Conservation (phyloP, 352 stramenopile species). For the Globisporangium cylindrosporum region DNA sequence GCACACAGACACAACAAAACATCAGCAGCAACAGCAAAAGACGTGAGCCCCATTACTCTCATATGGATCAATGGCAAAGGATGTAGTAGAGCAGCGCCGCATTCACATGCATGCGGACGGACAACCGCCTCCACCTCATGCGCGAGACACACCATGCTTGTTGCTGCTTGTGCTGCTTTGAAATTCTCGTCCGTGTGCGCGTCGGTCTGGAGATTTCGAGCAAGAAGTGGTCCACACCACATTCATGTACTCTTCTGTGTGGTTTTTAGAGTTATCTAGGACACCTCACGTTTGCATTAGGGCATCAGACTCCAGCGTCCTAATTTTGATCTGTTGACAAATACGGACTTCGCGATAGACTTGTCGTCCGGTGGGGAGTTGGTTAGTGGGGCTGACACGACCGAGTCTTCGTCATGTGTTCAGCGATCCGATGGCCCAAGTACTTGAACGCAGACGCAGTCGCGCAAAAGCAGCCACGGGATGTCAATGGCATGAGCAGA, state of each 20-base stretch:
- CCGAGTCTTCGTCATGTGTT: too few species aligned
- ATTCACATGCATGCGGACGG: background rate
- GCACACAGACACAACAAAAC: background rate
- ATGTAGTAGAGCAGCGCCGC: background rate
- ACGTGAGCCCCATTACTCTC: background rate
- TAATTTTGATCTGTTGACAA: too few species aligned
- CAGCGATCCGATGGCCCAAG: too few species aligned
- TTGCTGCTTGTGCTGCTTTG: background rate
- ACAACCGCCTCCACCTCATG: background rate
- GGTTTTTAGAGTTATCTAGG: too few species aligned
- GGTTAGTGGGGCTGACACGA: too few species aligned
- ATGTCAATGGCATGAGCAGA: too few species aligned
- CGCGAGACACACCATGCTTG: background rate
- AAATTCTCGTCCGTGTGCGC: background rate
- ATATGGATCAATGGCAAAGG: background rate
- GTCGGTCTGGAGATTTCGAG: background rate
- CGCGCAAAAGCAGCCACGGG: too few species aligned
- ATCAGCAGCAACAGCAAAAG: background rate
- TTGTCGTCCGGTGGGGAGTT: too few species aligned
- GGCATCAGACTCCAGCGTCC: too few species aligned
- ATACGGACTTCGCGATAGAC: too few species aligned
- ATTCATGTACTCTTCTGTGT: background rate
- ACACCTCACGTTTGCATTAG: too few species aligned
- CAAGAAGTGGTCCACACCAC: background rate
- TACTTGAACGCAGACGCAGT: too few species aligned